These are phyloP conservation scores for Rubroboletus satanas DNA, from an alignment of 768 basidiomycete species.

Conservation along the genomic window DNA sequence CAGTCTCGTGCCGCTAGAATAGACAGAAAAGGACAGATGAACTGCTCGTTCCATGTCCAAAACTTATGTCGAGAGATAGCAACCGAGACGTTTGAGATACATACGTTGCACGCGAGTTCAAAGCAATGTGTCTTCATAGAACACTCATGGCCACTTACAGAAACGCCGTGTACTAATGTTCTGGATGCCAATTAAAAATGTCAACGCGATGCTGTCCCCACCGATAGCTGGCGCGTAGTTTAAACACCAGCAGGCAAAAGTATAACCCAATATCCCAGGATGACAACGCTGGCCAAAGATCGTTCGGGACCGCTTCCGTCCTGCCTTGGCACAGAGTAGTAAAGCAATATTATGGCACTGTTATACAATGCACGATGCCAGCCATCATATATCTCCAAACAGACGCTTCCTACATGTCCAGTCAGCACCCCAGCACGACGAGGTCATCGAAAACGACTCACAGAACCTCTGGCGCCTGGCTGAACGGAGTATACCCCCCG, in stretches of 20 bases:
- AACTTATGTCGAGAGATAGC: not conserved
- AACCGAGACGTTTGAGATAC: not conserved
- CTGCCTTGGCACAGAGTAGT: too few species aligned
- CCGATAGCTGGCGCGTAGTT: not conserved
- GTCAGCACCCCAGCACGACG: constrained; percentile 4
- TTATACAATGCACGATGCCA: constrained; percentile 7
- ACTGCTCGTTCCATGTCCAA: not conserved
- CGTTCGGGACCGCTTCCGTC: not conserved
- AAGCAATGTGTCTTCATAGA: not conserved
- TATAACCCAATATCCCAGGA: not conserved
- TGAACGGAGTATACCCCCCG: constrained; percentile 68
- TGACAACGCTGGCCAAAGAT: not conserved
- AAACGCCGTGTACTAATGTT: too few species aligned
- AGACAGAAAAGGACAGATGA: not conserved
- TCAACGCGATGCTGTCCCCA: not conserved
- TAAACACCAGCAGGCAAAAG: not conserved
- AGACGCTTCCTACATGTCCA: constrained; percentile 49
- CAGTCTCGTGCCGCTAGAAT: not conserved
- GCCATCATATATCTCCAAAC: constrained; percentile 51
- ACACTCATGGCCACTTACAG: not conserved
- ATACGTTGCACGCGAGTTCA: not conserved
- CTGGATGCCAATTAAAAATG: too few species aligned
- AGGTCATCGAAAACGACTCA: constrained; percentile 37
- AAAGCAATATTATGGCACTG: not conserved
- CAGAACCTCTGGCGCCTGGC: constrained; percentile 67